Evolutionary conservation across 1,139 yeast species (phyloP).

Genomic region (Geotrichum candidum): DNA sequence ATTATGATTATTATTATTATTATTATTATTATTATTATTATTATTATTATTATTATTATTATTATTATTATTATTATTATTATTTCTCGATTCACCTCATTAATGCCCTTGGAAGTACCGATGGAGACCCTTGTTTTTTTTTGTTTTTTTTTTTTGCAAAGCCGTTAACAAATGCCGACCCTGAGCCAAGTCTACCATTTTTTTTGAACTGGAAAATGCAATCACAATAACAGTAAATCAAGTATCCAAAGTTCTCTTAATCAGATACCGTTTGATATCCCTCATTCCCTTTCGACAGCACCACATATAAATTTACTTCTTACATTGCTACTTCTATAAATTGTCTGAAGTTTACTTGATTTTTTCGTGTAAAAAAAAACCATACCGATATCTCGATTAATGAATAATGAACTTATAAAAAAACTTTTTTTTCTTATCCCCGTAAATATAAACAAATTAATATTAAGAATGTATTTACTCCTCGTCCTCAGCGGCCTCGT

Average conservation of each 20-base stretch:
- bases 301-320: too few species aligned
- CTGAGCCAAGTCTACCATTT: background rate
- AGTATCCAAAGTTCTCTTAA: too few species aligned
- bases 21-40: too few species aligned
- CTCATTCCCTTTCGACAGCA: too few species aligned
- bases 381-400: background rate
- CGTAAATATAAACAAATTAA: constrained; percentile 9
- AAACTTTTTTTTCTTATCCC: background rate
- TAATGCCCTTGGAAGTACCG: background rate
- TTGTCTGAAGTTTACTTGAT: background rate
- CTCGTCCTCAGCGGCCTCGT: constrained; percentile 52
- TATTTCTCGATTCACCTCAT: background rate
- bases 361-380: background rate
- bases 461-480: constrained; percentile 30
- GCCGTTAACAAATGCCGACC: background rate
- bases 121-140: background rate
- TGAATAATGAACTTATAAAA: constrained; percentile 5
- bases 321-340: too few species aligned
- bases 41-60: too few species aligned
- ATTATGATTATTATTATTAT: too few species aligned
- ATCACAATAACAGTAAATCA: too few species aligned
- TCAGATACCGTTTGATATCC: too few species aligned
- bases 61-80: too few species aligned
- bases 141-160: background rate
- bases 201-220: too few species aligned